phyloP scores from a whole-genome alignment of 2,329 filamentous ascomycete genomes.

The Stenocarpella maydis region DNA sequence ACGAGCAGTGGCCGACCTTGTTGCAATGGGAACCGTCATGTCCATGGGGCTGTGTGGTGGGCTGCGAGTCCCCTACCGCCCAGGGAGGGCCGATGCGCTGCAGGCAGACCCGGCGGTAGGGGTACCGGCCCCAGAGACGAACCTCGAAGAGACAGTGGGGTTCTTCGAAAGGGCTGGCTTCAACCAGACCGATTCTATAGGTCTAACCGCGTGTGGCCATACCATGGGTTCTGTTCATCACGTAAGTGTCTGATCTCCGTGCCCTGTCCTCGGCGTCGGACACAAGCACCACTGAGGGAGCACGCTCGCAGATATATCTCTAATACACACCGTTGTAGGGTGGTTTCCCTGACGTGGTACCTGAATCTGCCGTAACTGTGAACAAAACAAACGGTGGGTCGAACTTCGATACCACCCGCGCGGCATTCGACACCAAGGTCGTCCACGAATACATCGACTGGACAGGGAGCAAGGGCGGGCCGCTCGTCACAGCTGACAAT shows the following conservation, averaged over 20 bases:
- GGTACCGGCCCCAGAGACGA: conserved; percentile 41
- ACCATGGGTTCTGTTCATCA: conserved; percentile 43
- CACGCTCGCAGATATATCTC: no score
- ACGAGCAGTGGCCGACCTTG: conserved; percentile 42
- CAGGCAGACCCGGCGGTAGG: conserved; percentile 41
- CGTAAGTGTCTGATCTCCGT: conserved; percentile 35
- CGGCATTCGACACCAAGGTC: background rate
- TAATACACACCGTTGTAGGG: background rate
- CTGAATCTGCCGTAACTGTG: background rate
- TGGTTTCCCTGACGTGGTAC: conserved; percentile 16
- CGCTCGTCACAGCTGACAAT: conserved; percentile 19
- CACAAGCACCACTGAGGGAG: background rate
- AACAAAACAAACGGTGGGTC: conserved; percentile 21
- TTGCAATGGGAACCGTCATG: conserved; percentile 43
- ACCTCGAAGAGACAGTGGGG: conserved; percentile 40
- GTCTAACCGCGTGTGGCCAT: conserved; percentile 42
- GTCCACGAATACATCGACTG: conserved; percentile 27
- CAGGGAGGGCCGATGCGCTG: conserved; percentile 41
- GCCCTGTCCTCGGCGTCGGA: no score
- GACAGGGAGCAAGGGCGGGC: conserved; percentile 3
- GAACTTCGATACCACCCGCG: conserved; percentile 11
- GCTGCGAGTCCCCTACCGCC: conserved; percentile 41
- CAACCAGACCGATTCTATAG: conserved; percentile 40
- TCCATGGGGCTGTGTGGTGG: conserved; percentile 42
- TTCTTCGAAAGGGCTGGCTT: conserved; percentile 41